Percentiles rank a stretch among this genome's conserved stretches.
Conservation (phyloP, 306 rosid species). For the Prunus campanulata region DNA sequence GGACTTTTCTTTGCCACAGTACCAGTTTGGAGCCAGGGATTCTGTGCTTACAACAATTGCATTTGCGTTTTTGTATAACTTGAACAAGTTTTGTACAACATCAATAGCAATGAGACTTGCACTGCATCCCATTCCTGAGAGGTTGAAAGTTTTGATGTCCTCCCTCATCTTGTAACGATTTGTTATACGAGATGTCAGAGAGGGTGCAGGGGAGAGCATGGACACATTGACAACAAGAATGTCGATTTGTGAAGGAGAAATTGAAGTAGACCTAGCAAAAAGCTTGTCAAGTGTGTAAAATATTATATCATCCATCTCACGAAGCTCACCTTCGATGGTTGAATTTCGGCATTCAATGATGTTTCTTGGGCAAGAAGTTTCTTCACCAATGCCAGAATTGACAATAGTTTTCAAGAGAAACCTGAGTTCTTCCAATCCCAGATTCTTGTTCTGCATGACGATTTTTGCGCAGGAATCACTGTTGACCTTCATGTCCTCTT, state of each 20-base stretch:
- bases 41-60: constrained; percentile 86
- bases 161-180: constrained; percentile 79
- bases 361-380: constrained; percentile 66
- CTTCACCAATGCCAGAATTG: constrained; percentile 75
- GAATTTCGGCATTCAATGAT: constrained; percentile 50
- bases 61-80: constrained; percentile 33
- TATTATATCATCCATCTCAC: constrained; percentile 68
- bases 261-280: constrained; percentile 31
- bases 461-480: constrained; percentile 44
- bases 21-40: constrained; percentile 77
- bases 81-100: constrained; percentile 62
- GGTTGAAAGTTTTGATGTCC: constrained; percentile 59
- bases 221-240: constrained; percentile 83
- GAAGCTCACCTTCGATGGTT: constrained; percentile 33
- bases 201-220: constrained; percentile 68
- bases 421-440: constrained; percentile 62
- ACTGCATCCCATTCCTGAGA: constrained; percentile 91
- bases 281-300: constrained; percentile 67
- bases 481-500: constrained; percentile 50
- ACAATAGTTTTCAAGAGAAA: constrained; percentile 62
- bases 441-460: constrained; percentile 49
- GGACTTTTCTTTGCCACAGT: constrained; percentile 56
- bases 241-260: constrained; percentile 64
- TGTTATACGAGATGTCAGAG: constrained; percentile 60
- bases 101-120: constrained; percentile 73